Conservation (phyloP, 371 early-diverging fungal species). For the Mortierella sp. region DNA sequence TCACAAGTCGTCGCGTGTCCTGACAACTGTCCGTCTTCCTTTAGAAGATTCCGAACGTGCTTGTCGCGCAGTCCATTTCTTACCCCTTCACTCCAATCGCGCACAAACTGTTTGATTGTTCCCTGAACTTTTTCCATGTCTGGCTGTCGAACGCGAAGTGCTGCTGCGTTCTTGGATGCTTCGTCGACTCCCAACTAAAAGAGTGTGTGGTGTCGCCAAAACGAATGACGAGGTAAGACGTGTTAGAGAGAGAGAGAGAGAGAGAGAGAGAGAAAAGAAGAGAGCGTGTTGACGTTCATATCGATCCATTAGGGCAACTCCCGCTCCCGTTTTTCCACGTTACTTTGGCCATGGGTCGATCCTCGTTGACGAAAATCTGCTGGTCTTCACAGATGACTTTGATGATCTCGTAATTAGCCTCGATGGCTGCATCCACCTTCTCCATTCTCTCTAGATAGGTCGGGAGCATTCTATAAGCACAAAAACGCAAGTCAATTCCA, state of each 20-base stretch:
- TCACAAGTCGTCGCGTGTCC: too few species aligned
- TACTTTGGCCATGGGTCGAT: slow-evolving; percentile 39
- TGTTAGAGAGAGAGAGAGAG: too few species aligned
- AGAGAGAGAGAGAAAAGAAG: too few species aligned
- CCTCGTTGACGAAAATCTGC: slow-evolving; percentile 52
- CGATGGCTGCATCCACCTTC: slow-evolving; percentile 56
- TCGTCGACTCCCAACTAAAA: slow-evolving; percentile 31
- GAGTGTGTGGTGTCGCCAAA: too few species aligned
- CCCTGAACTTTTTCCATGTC: slow-evolving; percentile 92
- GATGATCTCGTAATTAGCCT: slow-evolving; percentile 57
- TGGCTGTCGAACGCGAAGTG: slow-evolving; percentile 66
- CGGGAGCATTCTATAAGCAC: too few species aligned
- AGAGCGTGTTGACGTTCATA: too few species aligned
- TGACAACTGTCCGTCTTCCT: too few species aligned
- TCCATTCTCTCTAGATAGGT: slow-evolving; percentile 50
- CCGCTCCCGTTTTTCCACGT: too few species aligned
- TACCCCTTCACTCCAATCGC: slow-evolving; percentile 91
- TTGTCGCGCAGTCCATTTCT: neutral
- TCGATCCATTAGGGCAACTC: too few species aligned
- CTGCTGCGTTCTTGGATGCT: slow-evolving; percentile 33
- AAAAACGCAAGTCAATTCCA: too few species aligned
- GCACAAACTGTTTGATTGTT: slow-evolving; percentile 90
- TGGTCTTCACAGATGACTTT: slow-evolving; percentile 59
- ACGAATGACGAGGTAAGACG: too few species aligned
- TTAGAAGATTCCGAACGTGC: too few species aligned